Evolutionary conservation across 768 basidiomycete genomes (phyloP).

Genomic region (Tephrocybe rancida): DNA sequence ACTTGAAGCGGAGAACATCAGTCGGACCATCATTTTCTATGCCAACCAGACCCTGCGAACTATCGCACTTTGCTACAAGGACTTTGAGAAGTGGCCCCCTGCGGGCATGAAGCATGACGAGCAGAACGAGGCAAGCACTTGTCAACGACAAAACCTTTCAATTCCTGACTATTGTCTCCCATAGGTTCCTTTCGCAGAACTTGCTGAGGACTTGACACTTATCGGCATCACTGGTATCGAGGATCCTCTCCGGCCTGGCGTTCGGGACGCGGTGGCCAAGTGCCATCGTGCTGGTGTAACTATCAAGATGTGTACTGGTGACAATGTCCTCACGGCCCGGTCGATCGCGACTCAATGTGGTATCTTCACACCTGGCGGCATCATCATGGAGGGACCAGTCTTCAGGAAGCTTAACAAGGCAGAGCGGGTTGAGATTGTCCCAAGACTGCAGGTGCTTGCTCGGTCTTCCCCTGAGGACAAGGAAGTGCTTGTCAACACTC

Average conservation of each 20-base stretch:
- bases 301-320: slow-evolving; percentile 99
- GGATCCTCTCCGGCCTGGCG: slow-evolving; percentile 91
- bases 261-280: slow-evolving; percentile 84
- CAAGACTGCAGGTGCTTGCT: slow-evolving; percentile 93
- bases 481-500: slow-evolving; percentile 86
- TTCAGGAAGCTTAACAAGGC: slow-evolving; percentile 77
- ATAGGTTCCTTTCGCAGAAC: slow-evolving; percentile 67
- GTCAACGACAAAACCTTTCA: slow-evolving; percentile 4
- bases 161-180: slow-evolving; percentile 14
- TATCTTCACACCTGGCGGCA: slow-evolving; percentile 90
- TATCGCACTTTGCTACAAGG: slow-evolving; percentile 91
- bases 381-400: slow-evolving; percentile 97
- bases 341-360: slow-evolving; percentile 97
- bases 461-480: slow-evolving; percentile 98
- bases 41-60: slow-evolving; percentile 96
- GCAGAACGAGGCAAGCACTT: slow-evolving; percentile 57
- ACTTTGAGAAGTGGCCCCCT: slow-evolving; percentile 89
- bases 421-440: slow-evolving; percentile 83
- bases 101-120: slow-evolving; percentile 36
- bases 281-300: slow-evolving; percentile 89
- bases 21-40: slow-evolving; percentile 94
- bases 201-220: slow-evolving; percentile 77
- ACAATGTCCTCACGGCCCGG: slow-evolving; percentile 94
- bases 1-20: slow-evolving; percentile 78
- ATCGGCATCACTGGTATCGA: slow-evolving; percentile 95